Conservation (phyloP, 495 filamentous ascomycete species). For the Aspergillus indologenus region DNA sequence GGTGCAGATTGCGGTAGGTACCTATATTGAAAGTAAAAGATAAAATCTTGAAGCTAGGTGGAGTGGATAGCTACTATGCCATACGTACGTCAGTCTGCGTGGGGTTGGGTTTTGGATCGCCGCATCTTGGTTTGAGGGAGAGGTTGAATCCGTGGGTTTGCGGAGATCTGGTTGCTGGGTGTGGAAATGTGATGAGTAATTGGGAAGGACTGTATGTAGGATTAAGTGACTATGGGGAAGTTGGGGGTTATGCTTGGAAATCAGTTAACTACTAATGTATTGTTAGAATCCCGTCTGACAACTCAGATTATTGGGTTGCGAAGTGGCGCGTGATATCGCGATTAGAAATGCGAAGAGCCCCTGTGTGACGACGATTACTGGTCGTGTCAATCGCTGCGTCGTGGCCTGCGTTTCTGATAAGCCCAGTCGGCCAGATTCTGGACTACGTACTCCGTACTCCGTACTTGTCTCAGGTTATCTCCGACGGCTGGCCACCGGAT, state of each 20-base stretch:
- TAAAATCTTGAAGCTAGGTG: no score
- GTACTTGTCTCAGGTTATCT: no score
- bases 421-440: no score
- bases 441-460: no score
- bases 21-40: no score
- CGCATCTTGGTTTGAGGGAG: not conserved
- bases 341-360: not conserved
- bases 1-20: no score
- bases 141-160: not conserved
- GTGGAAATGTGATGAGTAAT: no score
- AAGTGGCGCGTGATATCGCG: not conserved
- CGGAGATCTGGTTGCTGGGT: not conserved
- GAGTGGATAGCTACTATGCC: no score
- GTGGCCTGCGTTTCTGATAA: no score
- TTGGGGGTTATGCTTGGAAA: not conserved
- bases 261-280: no score
- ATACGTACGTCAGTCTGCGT: not conserved
- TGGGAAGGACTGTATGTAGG: no score
- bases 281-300: not conserved
- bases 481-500: no score
- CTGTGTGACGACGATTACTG: not conserved
- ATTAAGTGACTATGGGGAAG: not conserved
- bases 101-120: not conserved
- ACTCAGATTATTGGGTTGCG: not conserved
- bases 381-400: not conserved